Conservation (phyloP, 169 alveolate species). For the Plasmodium falciparum region DNA sequence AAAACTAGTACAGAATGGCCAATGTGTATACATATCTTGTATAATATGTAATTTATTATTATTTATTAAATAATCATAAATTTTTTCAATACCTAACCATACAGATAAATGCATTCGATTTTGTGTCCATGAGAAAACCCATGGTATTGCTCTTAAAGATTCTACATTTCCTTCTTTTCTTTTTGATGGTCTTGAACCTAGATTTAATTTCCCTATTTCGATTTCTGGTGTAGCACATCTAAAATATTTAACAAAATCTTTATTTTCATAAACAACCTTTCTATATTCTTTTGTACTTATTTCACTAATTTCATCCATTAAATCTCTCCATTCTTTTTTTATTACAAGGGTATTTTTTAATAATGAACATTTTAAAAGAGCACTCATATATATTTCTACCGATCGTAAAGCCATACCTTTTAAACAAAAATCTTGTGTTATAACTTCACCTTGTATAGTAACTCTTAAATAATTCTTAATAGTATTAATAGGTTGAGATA, state of each 20-base stretch:
- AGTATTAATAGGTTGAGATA: conserved; percentile 89
- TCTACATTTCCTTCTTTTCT: conserved; percentile 88
- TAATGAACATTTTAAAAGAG: conserved; percentile 81
- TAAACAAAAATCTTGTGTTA: conserved; percentile 83
- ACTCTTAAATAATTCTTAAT: conserved; percentile 86
- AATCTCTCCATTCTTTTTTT: conserved; percentile 82
- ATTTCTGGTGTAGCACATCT: conserved; percentile 87
- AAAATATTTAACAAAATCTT: conserved; percentile 86
- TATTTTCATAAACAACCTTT: conserved; percentile 80
- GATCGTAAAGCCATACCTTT: conserved; percentile 84
- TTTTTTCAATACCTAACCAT: conserved; percentile 88
- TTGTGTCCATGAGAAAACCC: conserved; percentile 93
- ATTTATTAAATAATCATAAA: conserved; percentile 72
- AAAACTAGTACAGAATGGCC: conserved; percentile 90
- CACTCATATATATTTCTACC: conserved; percentile 87
- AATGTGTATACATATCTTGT: conserved; percentile 83
- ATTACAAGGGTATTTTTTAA: conserved; percentile 68
- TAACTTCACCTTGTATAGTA: conserved; percentile 89
- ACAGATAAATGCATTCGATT: conserved; percentile 87
- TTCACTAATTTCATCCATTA: conserved; percentile 85
- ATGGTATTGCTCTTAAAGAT: conserved; percentile 90
- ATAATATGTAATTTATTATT: conserved; percentile 70
- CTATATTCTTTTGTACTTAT: conserved; percentile 84
- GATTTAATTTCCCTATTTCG: conserved; percentile 87
- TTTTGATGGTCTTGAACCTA: conserved; percentile 89